phyloP scores from a whole-genome alignment of 371 early-diverging fungal species.

The Mucor piriformis region DNA sequence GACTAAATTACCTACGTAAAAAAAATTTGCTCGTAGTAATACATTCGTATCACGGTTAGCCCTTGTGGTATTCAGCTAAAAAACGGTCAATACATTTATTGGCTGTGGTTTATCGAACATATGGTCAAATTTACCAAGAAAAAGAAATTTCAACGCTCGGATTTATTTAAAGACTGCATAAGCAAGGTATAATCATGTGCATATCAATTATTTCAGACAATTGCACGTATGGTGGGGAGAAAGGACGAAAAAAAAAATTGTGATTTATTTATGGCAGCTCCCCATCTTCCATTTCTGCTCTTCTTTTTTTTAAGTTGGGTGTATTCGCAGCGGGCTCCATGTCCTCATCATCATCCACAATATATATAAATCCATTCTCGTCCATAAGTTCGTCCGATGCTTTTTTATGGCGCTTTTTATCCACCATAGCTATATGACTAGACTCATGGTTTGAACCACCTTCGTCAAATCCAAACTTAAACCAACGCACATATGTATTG shows the following conservation, averaged over 20 bases:
- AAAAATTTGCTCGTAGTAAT: too few relatives aligned
- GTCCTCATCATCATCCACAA: constrained; percentile 20
- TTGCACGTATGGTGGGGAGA: too few relatives aligned
- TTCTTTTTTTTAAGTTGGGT: constrained; percentile 11
- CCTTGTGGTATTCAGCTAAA: too few relatives aligned
- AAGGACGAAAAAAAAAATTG: neutral
- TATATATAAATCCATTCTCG: constrained; percentile 22
- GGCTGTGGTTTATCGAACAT: too few relatives aligned
- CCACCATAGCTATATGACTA: constrained; percentile 5
- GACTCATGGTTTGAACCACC: neutral
- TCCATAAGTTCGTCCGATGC: constrained; percentile 2
- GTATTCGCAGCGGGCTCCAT: neutral
- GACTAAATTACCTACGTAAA: too few relatives aligned
- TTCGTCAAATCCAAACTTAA: constrained; percentile 44
- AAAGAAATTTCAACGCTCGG: too few relatives aligned
- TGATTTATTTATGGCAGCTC: constrained; percentile 17
- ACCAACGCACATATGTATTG: constrained; percentile 47
- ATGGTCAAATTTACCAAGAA: too few relatives aligned
- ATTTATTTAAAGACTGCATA: too few relatives aligned
- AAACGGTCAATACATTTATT: too few relatives aligned
- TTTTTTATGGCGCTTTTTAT: constrained; percentile 11
- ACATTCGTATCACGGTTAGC: too few relatives aligned
- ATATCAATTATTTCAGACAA: too few relatives aligned
- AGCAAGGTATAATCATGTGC: too few relatives aligned
- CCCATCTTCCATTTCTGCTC: constrained; percentile 29